Conservation (phyloP, 78 protist genomes). For the Capsaspora owczarzaki region DNA sequence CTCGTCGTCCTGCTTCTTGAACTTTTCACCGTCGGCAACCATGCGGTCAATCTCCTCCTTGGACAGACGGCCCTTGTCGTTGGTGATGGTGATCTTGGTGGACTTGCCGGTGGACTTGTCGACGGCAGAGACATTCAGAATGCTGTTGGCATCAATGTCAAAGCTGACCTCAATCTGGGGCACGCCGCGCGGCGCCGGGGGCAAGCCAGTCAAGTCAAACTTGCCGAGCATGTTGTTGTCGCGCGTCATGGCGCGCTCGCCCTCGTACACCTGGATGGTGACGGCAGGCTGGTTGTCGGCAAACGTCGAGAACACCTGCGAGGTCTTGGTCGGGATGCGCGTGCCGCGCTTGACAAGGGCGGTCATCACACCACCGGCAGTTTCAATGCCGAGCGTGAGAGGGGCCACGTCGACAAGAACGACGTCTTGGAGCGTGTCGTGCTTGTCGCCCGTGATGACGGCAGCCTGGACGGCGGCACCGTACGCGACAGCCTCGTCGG, state of each 20-base stretch:
- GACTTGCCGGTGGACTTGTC: conserved; percentile 88
- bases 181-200: conserved; percentile 93
- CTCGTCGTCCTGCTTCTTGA: conserved; percentile 74
- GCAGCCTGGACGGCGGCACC: conserved; percentile 99
- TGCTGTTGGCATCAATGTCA: conserved; percentile 90
- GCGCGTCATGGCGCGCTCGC: conserved; percentile 86
- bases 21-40: conserved; percentile 88
- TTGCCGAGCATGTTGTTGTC: conserved; percentile 89
- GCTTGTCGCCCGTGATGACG: conserved; percentile 71
- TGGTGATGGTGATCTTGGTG: conserved; percentile 94
- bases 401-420: conserved; percentile 93
- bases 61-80: conserved; percentile 90
- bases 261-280: conserved; percentile 82
- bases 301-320: conserved; percentile 92
- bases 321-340: conserved; percentile 92
- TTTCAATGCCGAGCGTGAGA: conserved; percentile 93
- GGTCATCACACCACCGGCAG: conserved; percentile 98
- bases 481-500: conserved; percentile 99
- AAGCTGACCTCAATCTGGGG: conserved; percentile 96
- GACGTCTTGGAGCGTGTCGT: conserved; percentile 68
- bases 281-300: conserved; percentile 92
- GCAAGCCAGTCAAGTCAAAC: conserved; percentile 88
- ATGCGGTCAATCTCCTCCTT: conserved; percentile 89
- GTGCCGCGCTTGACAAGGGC: conserved; percentile 92
- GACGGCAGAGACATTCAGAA: conserved; percentile 89